Evolutionary conservation across 148 eudicot genomes (phyloP).

Genomic region (Amaranthus palmeri): DNA sequence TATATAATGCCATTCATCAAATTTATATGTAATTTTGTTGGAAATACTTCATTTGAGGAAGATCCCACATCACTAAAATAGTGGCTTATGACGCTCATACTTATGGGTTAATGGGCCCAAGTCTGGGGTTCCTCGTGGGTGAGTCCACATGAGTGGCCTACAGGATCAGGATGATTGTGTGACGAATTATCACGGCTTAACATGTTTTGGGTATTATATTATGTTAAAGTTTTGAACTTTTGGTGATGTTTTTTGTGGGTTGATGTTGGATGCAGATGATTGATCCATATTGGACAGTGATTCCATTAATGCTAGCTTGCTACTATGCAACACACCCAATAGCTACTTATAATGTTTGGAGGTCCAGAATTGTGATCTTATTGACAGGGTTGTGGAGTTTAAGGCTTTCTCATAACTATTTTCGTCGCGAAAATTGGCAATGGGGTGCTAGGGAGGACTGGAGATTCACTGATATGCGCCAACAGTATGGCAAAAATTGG

Average conservation of each 20-base stretch:
- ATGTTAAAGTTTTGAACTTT: not conserved
- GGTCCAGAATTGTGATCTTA: conserved; percentile 55
- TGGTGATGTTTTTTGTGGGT: not conserved
- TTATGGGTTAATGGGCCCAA: no score
- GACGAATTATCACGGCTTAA: no score
- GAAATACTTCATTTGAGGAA: no score
- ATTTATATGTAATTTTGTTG: no score
- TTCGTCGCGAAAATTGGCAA: conserved; percentile 89
- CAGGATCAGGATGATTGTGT: no score
- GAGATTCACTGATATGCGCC: conserved; percentile 73
- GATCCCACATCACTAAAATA: no score
- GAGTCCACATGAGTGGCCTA: no score
- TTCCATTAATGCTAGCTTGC: conserved; percentile 61
- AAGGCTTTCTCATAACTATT: conserved; percentile 80
- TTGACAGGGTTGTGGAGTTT: conserved; percentile 80
- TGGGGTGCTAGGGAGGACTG: conserved; percentile 96
- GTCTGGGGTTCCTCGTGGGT: no score
- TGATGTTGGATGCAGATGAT: conserved; percentile 56
- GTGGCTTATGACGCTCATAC: no score
- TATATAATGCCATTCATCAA: no score
- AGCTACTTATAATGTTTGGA: conserved; percentile 39
- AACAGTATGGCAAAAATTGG: conserved; percentile 64
- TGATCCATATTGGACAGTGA: conserved; percentile 86
- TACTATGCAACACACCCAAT: conserved; percentile 74
- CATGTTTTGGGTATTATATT: not conserved